A percentile compares a stretch with the other conserved stretches of the same genome.
phyloP scores from a whole-genome alignment of 352 stramenopile genomes.

The Globisporangium uncinulatum region DNA sequence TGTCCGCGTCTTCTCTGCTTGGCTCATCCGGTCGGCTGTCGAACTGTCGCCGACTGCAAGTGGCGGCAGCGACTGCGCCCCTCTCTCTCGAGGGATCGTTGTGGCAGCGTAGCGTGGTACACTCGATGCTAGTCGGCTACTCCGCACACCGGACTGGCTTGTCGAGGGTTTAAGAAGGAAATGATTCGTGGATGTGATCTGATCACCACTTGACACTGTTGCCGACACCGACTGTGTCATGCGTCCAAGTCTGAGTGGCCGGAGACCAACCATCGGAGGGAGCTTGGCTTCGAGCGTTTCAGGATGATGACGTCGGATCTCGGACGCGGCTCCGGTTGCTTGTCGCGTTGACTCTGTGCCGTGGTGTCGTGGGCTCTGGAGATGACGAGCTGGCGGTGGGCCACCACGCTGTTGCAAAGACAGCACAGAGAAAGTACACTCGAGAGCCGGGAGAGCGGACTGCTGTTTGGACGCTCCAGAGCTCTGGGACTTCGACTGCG shows the following conservation, averaged over 20 bases:
- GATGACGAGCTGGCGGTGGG: not conserved
- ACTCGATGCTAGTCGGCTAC: not conserved
- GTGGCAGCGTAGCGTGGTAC: conserved; percentile 1
- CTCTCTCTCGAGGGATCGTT: not conserved
- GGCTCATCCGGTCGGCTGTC: conserved; percentile 24
- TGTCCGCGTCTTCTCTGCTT: conserved; percentile 31
- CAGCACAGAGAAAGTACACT: conserved; percentile 13
- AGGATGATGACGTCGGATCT: not conserved
- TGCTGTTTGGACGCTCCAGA: not conserved
- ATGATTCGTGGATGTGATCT: no score
- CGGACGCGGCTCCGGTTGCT: not conserved
- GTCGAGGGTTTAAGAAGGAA: conserved; percentile 1
- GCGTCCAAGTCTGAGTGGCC: conserved; percentile 3
- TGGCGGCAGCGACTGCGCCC: conserved; percentile 3
- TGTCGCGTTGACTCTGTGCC: not conserved
- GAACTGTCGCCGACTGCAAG: conserved; percentile 12
- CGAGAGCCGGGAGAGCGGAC: not conserved
- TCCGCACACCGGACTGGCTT: conserved; percentile 1
- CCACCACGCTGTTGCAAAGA: conserved; percentile 13
- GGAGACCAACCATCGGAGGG: conserved; percentile 7
- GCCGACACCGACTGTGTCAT: not conserved
- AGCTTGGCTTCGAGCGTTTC: conserved; percentile 3
- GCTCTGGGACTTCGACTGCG: not conserved
- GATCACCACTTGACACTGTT: not conserved
- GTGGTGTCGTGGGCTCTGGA: not conserved